phyloP scores from a whole-genome alignment of 805 yeast species.

The Candida tallmaniae region DNA sequence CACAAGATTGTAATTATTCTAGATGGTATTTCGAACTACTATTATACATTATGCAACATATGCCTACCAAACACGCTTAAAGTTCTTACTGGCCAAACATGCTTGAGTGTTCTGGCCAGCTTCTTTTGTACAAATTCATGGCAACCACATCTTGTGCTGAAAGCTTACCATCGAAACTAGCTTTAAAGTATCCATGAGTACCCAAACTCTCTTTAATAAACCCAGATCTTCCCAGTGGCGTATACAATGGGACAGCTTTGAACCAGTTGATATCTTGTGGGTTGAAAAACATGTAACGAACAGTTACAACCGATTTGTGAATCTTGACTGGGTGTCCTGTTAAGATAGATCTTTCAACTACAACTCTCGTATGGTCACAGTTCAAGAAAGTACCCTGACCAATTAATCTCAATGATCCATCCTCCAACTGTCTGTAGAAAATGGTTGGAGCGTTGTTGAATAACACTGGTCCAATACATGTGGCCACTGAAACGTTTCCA shows the following conservation, averaged over 20 bases:
- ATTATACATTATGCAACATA: slow-evolving; percentile 1
- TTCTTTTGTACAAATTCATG: slow-evolving; percentile 89
- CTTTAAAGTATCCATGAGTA: slow-evolving; percentile 97
- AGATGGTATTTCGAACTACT: neutral
- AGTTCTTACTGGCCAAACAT: neutral
- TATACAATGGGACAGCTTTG: slow-evolving; percentile 87
- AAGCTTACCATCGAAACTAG: slow-evolving; percentile 86
- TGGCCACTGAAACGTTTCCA: slow-evolving; percentile 66
- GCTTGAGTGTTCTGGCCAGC: slow-evolving; percentile 68
- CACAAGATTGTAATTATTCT: too few species aligned
- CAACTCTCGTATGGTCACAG: slow-evolving; percentile 76
- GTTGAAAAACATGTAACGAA: slow-evolving; percentile 96
- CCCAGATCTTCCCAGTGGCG: slow-evolving; percentile 90
- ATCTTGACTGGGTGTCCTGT: slow-evolving; percentile 96
- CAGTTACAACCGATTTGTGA: slow-evolving; percentile 86
- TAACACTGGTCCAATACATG: slow-evolving; percentile 82
- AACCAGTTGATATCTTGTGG: slow-evolving; percentile 84
- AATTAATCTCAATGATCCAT: slow-evolving; percentile 58
- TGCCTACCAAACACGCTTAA: neutral
- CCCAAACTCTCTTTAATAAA: slow-evolving; percentile 94
- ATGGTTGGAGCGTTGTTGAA: slow-evolving; percentile 83
- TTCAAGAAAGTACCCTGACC: slow-evolving; percentile 90
- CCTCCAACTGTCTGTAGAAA: slow-evolving; percentile 59
- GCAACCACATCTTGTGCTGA: slow-evolving; percentile 91
- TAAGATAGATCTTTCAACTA: slow-evolving; percentile 82